Base-by-base conservation (phyloP, 1,139 yeast species). In the Kurtzmaniella quercitrusa region DNA sequence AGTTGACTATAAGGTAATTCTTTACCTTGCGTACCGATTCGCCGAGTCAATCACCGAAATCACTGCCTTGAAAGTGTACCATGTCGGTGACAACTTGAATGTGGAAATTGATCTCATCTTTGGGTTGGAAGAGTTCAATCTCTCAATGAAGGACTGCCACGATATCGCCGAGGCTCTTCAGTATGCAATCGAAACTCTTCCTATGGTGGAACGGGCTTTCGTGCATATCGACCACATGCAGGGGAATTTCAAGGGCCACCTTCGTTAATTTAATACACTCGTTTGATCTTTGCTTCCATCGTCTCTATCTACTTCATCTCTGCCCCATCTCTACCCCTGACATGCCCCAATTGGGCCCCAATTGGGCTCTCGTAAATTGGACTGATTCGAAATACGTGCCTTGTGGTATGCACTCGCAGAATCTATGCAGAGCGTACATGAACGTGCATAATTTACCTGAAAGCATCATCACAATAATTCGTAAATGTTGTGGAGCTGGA, bases 131-230 rank as follows among this genome's bases (percentile, higher is more conserved):
- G 68, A 63, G 44, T 65, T 59, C 41, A 55, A 67, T 38, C 63
- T 83, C 53, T 63, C 72, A 6, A 68, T 85, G 52, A 75, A 82
- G 47, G 94, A 86, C 55, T 72, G 83, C 45, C 95, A 86, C 59
- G 95, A 86, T 59, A 72, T 85, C 37, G 95, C 90, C 4, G 95
- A 86, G 59, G 84, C 91, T 0, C 65, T 86, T 40, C 94, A 86
- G 61, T 86, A 85, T 56, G 86, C 94, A 1, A 71, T 86, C 37
- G 94, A 86, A 53, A 80, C 90, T 0, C 66, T 86, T 44, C 90
- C 93, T 0, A 77, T 72, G 62, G 90, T 86, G 2, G 93, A 85
- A 58, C 69, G 95, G 43, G 90, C 93, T 2, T 86, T 82, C 68
- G 94, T 85, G 11, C 95, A 86, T 58, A 73, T 86, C 36, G 95